A percentile compares a stretch with the other conserved stretches of the same genome.
Conservation (phyloP, 2,329 filamentous ascomycete genomes). For the Alternaria panax region DNA sequence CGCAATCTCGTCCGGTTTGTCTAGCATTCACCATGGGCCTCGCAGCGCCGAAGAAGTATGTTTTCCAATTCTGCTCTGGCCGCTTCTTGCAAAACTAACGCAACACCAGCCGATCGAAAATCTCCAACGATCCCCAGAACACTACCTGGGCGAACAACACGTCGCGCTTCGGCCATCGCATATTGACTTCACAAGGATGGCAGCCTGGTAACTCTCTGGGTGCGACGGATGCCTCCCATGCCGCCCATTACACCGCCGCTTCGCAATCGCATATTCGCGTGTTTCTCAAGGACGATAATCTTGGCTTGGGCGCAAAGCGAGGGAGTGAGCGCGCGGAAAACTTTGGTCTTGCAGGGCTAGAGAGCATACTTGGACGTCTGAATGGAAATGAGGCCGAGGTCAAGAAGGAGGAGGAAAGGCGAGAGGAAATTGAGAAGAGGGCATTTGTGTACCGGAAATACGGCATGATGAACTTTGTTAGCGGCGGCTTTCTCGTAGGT, state of each 20-base stretch:
- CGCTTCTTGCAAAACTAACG: constrained; percentile 18
- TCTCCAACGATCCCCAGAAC: constrained; percentile 93
- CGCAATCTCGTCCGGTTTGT: constrained; percentile 10
- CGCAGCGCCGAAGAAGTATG: constrained; percentile 71
- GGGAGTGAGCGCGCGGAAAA: constrained; percentile 72
- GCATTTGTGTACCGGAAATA: constrained; percentile 78
- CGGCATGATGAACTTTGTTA: constrained; percentile 84
- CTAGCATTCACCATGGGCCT: constrained; percentile 66
- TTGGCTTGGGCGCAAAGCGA: constrained; percentile 84
- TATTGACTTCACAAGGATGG: constrained; percentile 90
- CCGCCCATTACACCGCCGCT: constrained; percentile 77
- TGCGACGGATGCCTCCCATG: constrained; percentile 75
- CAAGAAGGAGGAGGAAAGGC: constrained; percentile 71
- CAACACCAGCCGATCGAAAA: constrained; percentile 66
- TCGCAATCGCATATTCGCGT: constrained; percentile 88
- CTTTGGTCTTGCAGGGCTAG: constrained; percentile 86
- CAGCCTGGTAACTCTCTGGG: constrained; percentile 84
- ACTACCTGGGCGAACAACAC: constrained; percentile 88
- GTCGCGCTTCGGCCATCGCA: constrained; percentile 84
- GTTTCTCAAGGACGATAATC: constrained; percentile 85
- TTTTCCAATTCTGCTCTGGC: neutral
- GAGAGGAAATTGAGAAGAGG: constrained; percentile 74
- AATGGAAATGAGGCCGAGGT: constrained; percentile 86
- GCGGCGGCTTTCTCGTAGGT: constrained; percentile 75
- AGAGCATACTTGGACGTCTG: constrained; percentile 82